phyloP scores from a whole-genome alignment of 495 filamentous ascomycete species.

The Penicillium silybi region DNA sequence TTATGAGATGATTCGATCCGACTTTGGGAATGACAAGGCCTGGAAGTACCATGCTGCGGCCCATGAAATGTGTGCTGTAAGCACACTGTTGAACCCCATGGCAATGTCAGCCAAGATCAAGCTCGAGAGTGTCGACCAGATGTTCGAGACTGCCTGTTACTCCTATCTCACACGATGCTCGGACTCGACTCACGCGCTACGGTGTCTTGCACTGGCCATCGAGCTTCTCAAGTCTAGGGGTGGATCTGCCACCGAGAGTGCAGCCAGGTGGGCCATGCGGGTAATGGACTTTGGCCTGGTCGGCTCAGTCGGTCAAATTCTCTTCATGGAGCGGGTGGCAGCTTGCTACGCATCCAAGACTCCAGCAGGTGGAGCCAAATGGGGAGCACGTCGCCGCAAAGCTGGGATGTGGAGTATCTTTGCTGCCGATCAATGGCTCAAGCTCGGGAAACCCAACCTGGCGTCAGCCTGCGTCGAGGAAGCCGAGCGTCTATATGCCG shows the following conservation, averaged over 20 bases:
- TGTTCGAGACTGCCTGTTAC: conserved; percentile 84
- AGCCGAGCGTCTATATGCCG: conserved; percentile 64
- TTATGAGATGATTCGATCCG: conserved; percentile 81
- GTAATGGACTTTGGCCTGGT: conserved; percentile 73
- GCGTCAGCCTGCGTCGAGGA: conserved; percentile 68
- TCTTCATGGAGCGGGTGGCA: conserved; percentile 79
- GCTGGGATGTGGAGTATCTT: conserved; percentile 87
- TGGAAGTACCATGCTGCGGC: conserved; percentile 93
- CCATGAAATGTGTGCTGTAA: conserved; percentile 88
- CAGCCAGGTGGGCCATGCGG: conserved; percentile 76
- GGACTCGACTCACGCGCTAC: conserved; percentile 68
- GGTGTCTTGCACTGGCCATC: conserved; percentile 69
- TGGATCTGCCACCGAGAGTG: conserved; percentile 76
- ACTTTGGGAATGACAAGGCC: conserved; percentile 92
- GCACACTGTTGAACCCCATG: conserved; percentile 69
- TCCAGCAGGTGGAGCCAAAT: conserved; percentile 57
- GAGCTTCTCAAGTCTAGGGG: conserved; percentile 80
- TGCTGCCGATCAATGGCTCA: conserved; percentile 78
- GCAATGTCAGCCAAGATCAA: conserved; percentile 66
- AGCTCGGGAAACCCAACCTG: conserved; percentile 62
- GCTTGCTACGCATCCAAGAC: conserved; percentile 75
- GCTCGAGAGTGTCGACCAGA: conserved; percentile 74
- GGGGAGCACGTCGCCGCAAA: conserved; percentile 72
- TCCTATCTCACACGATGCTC: conserved; percentile 84
- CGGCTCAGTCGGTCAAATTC: conserved; percentile 68